A percentile compares a stretch with the other conserved stretches of the same genome.
Evolutionary conservation across 2,329 filamentous ascomycete species (phyloP).

Genomic region (Teratosphaeriaceae sp.): DNA sequence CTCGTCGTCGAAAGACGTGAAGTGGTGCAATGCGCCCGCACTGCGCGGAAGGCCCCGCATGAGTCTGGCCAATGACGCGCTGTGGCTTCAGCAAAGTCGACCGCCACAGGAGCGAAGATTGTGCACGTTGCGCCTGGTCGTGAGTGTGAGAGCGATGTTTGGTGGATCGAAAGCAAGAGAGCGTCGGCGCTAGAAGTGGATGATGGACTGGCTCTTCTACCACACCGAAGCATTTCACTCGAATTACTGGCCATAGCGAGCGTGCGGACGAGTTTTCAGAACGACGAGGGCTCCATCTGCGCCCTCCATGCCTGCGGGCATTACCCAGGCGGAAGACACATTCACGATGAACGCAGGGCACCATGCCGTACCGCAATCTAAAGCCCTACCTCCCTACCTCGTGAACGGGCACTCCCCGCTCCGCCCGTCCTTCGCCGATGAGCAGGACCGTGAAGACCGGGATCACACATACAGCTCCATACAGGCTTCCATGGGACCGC

Average conservation of each 20-base stretch:
- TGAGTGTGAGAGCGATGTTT: no score
- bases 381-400: slow-evolving; percentile 52
- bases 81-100: no score
- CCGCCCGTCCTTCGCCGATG: slow-evolving; percentile 37
- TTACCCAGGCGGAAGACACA: not conserved
- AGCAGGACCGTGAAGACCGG: slow-evolving; percentile 45
- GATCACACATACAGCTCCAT: slow-evolving; percentile 55
- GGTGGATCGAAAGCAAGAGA: not conserved
- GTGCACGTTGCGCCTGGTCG: no score
- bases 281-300: not conserved
- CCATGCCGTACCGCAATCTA: slow-evolving; percentile 29
- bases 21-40: not conserved
- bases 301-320: slow-evolving; percentile 4
- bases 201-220: slow-evolving; percentile 32
- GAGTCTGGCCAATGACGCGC: not conserved
- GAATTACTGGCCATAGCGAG: slow-evolving; percentile 27
- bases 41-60: not conserved
- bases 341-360: slow-evolving; percentile 39
- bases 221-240: slow-evolving; percentile 27
- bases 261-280: not conserved
- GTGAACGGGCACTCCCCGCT: slow-evolving; percentile 50
- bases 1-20: not conserved
- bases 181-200: slow-evolving; percentile 1
- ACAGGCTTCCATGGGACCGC: slow-evolving; percentile 47
- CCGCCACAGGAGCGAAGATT: no score